A percentile compares a stretch with the other conserved stretches of the same genome.
phyloP scores from a whole-genome alignment of 805 yeast genomes.

The Cyberlindnera suaveolens region DNA sequence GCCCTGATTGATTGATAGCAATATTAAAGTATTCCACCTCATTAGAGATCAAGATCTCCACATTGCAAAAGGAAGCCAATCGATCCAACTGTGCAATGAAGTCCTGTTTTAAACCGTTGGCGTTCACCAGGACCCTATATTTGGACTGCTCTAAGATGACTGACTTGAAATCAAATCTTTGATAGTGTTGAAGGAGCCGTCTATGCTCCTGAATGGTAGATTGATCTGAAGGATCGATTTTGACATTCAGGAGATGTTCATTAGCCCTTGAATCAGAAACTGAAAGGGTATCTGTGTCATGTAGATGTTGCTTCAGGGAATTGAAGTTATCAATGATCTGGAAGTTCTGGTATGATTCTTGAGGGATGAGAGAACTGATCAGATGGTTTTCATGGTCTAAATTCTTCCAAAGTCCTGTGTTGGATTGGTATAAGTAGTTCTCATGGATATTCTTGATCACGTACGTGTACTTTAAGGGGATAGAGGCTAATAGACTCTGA shows the following conservation, averaged over 20 bases:
- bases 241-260: constrained; percentile 8
- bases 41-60: constrained; percentile 41
- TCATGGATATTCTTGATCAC: constrained; percentile 7
- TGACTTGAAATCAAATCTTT: constrained; percentile 24
- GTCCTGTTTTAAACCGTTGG: constrained; percentile 6
- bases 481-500: constrained; percentile 46
- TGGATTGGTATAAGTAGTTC: constrained; percentile 15
- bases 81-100: constrained; percentile 27
- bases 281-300: neutral
- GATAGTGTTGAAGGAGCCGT: constrained; percentile 28
- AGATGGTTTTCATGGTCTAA: constrained; percentile 11
- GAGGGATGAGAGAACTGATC: constrained; percentile 3
- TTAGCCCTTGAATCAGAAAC: constrained; percentile 10
- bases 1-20: constrained; percentile 2
- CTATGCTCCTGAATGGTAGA: constrained; percentile 27
- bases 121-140: constrained; percentile 6
- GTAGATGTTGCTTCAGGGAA: neutral
- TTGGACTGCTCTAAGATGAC: constrained; percentile 11
- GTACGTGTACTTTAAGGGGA: constrained; percentile 20
- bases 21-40: constrained; percentile 21
- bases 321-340: constrained; percentile 19
- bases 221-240: constrained; percentile 16
- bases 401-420: constrained; percentile 16
- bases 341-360: constrained; percentile 1
- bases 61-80: constrained; percentile 37